These are phyloP conservation scores for Brassica balearica DNA, from an alignment of 441 rosid species.

Conservation along the genomic window DNA sequence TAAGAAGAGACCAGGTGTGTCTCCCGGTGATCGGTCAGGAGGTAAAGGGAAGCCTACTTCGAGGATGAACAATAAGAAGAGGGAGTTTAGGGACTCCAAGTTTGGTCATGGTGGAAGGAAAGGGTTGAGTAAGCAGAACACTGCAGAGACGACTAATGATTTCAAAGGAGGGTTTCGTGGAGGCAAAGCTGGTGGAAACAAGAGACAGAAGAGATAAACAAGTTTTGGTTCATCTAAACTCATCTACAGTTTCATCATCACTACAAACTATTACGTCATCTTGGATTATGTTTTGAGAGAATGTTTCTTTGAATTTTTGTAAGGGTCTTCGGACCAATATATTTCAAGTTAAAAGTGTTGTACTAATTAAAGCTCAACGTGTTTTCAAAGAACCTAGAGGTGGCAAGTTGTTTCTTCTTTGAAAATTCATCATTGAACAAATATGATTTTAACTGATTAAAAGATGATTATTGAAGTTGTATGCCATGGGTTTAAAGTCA, in stretches of 20 bases:
- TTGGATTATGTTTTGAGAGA: slow-evolving; percentile 17
- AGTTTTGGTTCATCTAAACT: slow-evolving; percentile 29
- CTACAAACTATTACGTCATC: slow-evolving; percentile 20
- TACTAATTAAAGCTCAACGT: slow-evolving; percentile 21
- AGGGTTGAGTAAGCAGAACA: slow-evolving; percentile 79
- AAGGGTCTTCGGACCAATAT: slow-evolving; percentile 33
- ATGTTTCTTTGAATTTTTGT: slow-evolving; percentile 14
- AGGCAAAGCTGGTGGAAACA: slow-evolving; percentile 54
- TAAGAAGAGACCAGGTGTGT: slow-evolving; percentile 70
- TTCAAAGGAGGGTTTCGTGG: slow-evolving; percentile 52
- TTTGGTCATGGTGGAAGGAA: slow-evolving; percentile 86
- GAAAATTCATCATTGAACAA: background rate
- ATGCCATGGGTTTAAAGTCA: background rate
- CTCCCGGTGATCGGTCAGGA: slow-evolving; percentile 83
- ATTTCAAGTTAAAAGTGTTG: slow-evolving; percentile 28
- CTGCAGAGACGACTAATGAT: slow-evolving; percentile 68
- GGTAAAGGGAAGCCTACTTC: slow-evolving; percentile 63
- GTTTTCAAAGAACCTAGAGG: slow-evolving; percentile 16
- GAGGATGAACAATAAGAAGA: slow-evolving; percentile 50
- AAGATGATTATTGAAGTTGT: background rate
- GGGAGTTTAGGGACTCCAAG: slow-evolving; percentile 67
- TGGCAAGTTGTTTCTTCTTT: background rate
- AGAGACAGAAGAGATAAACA: slow-evolving; percentile 65
- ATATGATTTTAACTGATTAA: background rate
- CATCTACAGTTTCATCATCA: slow-evolving; percentile 2